phyloP scores from a whole-genome alignment of 176 grass and related monocot genomes.

The Thinopyrum elongatum region DNA sequence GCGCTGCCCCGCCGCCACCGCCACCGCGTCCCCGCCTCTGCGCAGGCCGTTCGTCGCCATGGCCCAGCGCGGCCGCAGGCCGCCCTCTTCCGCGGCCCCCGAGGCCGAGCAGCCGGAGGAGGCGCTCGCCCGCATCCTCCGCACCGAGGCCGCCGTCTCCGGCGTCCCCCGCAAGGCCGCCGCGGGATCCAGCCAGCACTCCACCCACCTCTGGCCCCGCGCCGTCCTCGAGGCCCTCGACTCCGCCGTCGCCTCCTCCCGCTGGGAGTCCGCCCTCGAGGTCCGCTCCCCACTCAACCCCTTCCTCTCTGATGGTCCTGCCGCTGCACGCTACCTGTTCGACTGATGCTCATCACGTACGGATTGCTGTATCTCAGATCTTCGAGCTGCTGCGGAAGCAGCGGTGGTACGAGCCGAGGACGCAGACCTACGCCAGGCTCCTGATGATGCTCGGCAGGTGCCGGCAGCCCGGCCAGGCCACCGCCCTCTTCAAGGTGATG shows the following conservation, averaged over 20 bases:
- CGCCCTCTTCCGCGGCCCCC: neutral
- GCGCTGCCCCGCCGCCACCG: slow-evolving; percentile 1
- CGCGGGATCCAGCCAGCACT: slow-evolving; percentile 33
- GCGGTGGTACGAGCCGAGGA: slow-evolving; percentile 77
- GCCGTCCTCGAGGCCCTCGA: slow-evolving; percentile 84
- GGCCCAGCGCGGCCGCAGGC: slow-evolving; percentile 20
- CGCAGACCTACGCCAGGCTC: slow-evolving; percentile 75
- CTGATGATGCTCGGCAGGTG: slow-evolving; percentile 86
- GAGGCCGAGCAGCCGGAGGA: slow-evolving; percentile 30
- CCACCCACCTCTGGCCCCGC: slow-evolving; percentile 58
- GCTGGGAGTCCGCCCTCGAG: slow-evolving; percentile 79
- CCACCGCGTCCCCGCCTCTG: neutral
- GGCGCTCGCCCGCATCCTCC: slow-evolving; percentile 62
- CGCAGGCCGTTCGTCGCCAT: neutral
- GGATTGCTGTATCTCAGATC: slow-evolving; percentile 42
- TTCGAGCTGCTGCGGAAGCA: slow-evolving; percentile 83
- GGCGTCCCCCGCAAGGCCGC: slow-evolving; percentile 61
- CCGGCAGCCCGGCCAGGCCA: slow-evolving; percentile 54
- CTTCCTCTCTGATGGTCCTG: neutral
- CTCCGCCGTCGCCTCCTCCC: slow-evolving; percentile 43
- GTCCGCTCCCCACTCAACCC: slow-evolving; percentile 8
- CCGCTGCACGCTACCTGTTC: neutral
- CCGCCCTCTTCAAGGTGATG: slow-evolving; percentile 64
- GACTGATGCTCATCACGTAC: neutral
- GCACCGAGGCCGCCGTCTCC: slow-evolving; percentile 63